Conservation (phyloP, 1,139 yeast genomes). For the Kodamaea ohmeri region DNA sequence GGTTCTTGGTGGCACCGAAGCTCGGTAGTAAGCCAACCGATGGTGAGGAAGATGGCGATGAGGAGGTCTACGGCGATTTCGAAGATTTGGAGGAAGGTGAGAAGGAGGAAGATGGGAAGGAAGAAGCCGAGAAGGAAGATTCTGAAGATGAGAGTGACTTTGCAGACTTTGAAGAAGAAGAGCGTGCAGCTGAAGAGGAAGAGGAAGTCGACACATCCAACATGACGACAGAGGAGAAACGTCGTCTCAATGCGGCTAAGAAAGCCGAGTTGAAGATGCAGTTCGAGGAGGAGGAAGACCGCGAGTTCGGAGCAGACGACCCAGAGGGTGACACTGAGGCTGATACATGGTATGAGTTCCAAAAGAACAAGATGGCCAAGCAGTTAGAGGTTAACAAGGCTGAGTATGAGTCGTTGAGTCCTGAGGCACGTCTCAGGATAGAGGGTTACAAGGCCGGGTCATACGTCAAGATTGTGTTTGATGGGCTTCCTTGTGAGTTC, state of each 20-base stretch:
- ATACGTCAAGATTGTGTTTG: constrained; percentile 86
- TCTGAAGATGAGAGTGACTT: constrained; percentile 60
- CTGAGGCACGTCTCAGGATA: constrained; percentile 68
- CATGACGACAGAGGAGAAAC: constrained; percentile 60
- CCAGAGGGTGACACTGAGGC: constrained; percentile 73
- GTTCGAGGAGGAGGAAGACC: constrained; percentile 87
- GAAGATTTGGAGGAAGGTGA: constrained; percentile 65
- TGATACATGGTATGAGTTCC: constrained; percentile 97
- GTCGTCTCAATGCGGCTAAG: constrained; percentile 80
- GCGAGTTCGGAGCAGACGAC: constrained; percentile 70
- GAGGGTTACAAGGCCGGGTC: constrained; percentile 96
- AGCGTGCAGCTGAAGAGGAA: constrained; percentile 40
- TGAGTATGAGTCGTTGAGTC: constrained; percentile 71
- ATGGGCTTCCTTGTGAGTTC: constrained; percentile 85
- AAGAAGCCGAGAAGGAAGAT: constrained; percentile 79
- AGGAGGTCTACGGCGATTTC: constrained; percentile 71
- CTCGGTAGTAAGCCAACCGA: too few relatives aligned
- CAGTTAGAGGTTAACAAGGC: constrained; percentile 91
- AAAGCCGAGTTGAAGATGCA: constrained; percentile 86
- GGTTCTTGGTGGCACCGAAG: constrained; percentile 71
- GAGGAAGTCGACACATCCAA: constrained; percentile 39
- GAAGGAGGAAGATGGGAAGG: constrained; percentile 48
- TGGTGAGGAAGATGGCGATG: constrained; percentile 41
- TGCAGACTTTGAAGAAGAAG: constrained; percentile 58
- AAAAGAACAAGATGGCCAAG: constrained; percentile 94